Conservation (phyloP, 257 asterid species). For the Solanum dulcamara region DNA sequence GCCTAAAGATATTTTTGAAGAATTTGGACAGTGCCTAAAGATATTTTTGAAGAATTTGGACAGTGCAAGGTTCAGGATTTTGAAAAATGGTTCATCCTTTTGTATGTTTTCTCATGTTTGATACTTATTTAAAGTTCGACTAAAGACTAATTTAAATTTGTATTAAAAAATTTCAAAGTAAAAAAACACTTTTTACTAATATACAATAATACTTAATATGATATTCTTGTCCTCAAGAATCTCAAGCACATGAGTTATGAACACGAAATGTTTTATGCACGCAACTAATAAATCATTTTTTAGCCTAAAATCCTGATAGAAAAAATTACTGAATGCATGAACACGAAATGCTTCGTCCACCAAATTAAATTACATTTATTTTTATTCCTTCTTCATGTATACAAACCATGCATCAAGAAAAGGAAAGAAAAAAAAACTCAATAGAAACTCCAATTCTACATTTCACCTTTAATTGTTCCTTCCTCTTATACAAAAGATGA, state of each 20-base stretch:
- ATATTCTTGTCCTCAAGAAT: not conserved
- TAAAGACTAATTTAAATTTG: rapidly evolving
- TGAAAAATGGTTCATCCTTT: no score
- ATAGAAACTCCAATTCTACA: not conserved
- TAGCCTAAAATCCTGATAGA: no score
- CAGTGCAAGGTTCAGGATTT: no score
- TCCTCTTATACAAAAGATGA: not conserved
- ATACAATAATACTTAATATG: no score
- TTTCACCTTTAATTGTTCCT: not conserved
- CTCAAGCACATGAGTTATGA: no score
- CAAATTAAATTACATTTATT: not conserved
- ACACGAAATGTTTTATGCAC: no score
- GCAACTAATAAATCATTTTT: no score
- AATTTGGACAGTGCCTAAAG: no score
- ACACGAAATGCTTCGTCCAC: not conserved
- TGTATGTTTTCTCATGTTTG: not conserved
- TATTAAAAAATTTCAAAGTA: rapidly evolving
- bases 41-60: no score
- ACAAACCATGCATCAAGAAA: not conserved
- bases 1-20: not conserved
- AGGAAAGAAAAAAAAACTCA: not conserved
- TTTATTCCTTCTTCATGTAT: not conserved
- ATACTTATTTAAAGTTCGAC: rapidly evolving
- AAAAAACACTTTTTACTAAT: not conserved
- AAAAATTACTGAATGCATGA: not conserved